phyloP scores from a whole-genome alignment of 768 basidiomycete species.

The Pseudohyphozyma bogoriensis region DNA sequence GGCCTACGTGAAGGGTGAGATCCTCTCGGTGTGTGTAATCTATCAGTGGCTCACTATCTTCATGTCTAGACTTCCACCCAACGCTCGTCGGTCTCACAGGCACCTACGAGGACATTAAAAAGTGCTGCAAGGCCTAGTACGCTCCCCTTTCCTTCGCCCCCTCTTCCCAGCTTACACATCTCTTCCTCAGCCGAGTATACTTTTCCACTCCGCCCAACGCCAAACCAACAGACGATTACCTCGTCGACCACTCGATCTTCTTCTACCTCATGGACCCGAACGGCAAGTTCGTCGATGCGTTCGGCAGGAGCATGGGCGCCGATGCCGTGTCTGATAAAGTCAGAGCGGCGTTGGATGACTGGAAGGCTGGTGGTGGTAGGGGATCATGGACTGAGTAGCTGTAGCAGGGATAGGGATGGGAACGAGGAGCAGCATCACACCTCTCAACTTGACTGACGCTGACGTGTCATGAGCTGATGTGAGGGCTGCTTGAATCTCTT shows the following conservation, averaged over 20 bases:
- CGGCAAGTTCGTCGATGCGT: constrained; percentile 90
- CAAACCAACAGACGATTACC: constrained; percentile 71
- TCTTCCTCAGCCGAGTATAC: constrained; percentile 58
- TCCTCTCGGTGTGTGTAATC: neutral
- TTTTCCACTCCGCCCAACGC: constrained; percentile 84
- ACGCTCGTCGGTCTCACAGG: constrained; percentile 81
- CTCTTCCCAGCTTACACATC: neutral
- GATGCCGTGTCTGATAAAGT: constrained; percentile 51
- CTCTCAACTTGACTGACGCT: no score
- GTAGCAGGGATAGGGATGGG: no score
- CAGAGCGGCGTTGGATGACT: constrained; percentile 39
- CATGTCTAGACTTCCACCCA: constrained; percentile 73
- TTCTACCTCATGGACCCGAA: constrained; percentile 96
- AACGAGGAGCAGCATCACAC: no score
- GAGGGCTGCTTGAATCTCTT: no score
- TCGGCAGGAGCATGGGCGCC: constrained; percentile 67
- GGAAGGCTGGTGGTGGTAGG: constrained; percentile 26
- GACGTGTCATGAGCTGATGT: no score
- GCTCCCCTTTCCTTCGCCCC: neutral
- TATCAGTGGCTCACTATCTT: neutral
- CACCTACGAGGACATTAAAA: constrained; percentile 70
- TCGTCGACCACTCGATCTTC: constrained; percentile 60
- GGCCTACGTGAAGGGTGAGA: constrained; percentile 41
- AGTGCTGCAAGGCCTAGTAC: constrained; percentile 74
- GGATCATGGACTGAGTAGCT: constrained; percentile 20